Base-by-base conservation (phyloP, 768 basidiomycete genomes). In the Sporobolomyces pararoseus region DNA sequence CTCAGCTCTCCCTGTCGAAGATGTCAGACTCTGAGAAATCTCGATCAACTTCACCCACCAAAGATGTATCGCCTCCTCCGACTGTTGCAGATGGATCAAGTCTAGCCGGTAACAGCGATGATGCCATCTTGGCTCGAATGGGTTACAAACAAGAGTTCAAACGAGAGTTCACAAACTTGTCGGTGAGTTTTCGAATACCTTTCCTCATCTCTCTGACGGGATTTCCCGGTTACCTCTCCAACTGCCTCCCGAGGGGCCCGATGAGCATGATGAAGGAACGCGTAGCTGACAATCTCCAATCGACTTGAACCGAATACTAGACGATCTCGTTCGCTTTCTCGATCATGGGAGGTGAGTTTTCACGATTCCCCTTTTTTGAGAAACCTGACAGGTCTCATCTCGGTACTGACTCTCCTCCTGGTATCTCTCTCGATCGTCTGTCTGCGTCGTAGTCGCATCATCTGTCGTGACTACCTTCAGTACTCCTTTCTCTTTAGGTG, bases 101-200 rank as follows among this genome's bases (percentile, higher is more conserved):
- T 32, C 3, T 37, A 17, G 47, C 55, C n/a, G 60, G 53, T 19
- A 63, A 27, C 27, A 62, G 59, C 37, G 73, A 74, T 19, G 73
- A 70, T 60, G 73, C 61, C 7, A 53, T 60, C 14, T 42, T 74
- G 17, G 65, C 63, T 7, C 25, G 63, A 25, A 47, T 74, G 44
- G 73, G 73, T 1, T 74, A 74, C 73, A 70, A 70, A 63, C 73
- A 63, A 52, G 73, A 80, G 66, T 91, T 92, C 82, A 86, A 86
- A 78, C 84, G 90, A 66, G 90, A 92, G 82, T 92, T 92, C 75
- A 86, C 88, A 10, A 89, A 89, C 76, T 79, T 90, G 37, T 87
- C 88, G n/a, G 89, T 88, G 69, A 25, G 66, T 58, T 31, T 44
- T 42, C 29, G 2, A 3, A n/a, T 16, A 25, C 44, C 27, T 17